Evolutionary conservation across 176 grass and related monocot genomes (phyloP), one percentile per base, ranked within the genome.

Genomic region (Triticum monococcum): DNA sequence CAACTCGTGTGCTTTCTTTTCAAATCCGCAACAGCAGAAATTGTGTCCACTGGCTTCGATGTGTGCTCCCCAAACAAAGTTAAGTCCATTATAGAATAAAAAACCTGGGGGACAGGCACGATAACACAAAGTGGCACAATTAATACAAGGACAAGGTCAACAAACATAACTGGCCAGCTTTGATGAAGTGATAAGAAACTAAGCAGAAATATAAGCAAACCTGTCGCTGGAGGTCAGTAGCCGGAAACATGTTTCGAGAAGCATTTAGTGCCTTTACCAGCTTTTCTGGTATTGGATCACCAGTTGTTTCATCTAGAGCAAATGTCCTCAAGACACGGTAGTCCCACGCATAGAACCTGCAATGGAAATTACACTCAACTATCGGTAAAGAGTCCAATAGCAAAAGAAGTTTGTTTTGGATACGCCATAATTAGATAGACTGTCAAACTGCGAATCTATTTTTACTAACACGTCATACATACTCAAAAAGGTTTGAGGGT

Each of bases 401-500:
- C 12, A 8, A 80, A 80, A 88, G 68, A 68, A 37, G 24, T 28
- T 28, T 77, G 52, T 74, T 61, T 37, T 77, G 7, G 20, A 90
- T 86, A 63, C 25, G 26, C 25, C 36, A 78, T 67, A 86, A 76
- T 57, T 46, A 68, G 41, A 85, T 45, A 45, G n/a, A 17, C 54
- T 40, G 17, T 11, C 6, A 17, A 36, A 90, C 31, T 68, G 41
- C 3, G 41, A 80, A 64, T 81, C 2, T 64, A 25, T 59, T n/a
- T 83, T 75, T 5, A 30, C 13, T 48, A 80, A 76, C 5, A 75
- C 40, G 24, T 72, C 31, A 41, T 72, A 90, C 91, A 5, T 92
- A 95, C 96, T 98, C 96, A 72, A 98, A 98, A 67, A 98, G 96
- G 86, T 95, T 94, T 45, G 93, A 98, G 66, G 93, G 93, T 64